phyloP scores from a whole-genome alignment of 495 filamentous ascomycete species.

The Alectoria sarmentosa region DNA sequence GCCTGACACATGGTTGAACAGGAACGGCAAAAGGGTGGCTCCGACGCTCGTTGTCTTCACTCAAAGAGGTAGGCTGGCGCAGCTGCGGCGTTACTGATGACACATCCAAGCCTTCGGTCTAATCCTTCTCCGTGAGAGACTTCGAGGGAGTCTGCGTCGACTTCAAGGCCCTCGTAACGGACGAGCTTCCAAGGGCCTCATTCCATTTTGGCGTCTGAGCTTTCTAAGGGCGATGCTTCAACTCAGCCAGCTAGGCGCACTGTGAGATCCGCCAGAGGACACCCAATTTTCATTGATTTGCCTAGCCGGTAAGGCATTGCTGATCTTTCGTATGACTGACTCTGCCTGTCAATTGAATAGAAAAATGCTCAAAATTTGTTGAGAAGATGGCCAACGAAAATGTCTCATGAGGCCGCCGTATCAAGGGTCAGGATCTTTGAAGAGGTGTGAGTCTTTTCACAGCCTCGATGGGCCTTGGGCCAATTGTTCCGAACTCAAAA shows the following conservation, averaged over 20 bases:
- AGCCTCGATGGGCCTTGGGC: background rate
- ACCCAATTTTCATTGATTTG: background rate
- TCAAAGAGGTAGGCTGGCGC: background rate
- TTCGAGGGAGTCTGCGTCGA: background rate
- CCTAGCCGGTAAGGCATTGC: background rate
- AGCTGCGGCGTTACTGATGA: background rate
- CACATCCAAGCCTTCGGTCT: background rate
- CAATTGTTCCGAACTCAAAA: background rate
- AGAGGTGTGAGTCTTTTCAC: background rate
- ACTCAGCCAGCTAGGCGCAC: background rate
- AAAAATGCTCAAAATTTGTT: too few relatives aligned
- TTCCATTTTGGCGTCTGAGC: background rate
- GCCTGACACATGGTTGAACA: too few relatives aligned
- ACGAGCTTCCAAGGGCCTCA: background rate
- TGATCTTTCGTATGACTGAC: background rate
- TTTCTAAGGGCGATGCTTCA: background rate
- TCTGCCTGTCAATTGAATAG: too few relatives aligned
- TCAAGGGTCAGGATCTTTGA: background rate
- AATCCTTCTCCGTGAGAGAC: background rate
- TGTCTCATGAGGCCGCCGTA: background rate
- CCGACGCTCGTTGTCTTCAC: too few relatives aligned
- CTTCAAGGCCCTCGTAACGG: background rate
- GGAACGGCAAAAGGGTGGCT: too few relatives aligned
- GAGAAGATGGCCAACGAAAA: background rate
- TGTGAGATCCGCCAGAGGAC: background rate